A percentile compares a stretch with the other conserved stretches of the same genome.
These are phyloP conservation scores for Xerocomus potaroensis DNA, from an alignment of 768 basidiomycete species.

Conservation along the genomic window DNA sequence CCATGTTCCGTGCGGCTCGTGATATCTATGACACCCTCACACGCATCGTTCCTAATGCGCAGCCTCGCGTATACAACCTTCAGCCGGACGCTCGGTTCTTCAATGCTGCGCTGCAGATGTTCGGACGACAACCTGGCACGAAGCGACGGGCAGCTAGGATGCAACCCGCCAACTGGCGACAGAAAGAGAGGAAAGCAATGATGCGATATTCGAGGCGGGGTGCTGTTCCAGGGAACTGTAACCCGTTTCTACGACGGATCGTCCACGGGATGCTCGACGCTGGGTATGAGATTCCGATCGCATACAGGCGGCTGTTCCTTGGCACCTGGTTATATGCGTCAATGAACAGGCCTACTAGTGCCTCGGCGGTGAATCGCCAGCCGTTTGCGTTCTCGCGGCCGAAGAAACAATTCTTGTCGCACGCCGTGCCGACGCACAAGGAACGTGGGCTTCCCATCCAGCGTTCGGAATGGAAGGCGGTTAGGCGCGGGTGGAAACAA, in stretches of 20 bases:
- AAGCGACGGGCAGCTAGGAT: constrained; percentile 14
- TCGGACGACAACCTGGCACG: constrained; percentile 25
- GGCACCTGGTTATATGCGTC: constrained; percentile 29
- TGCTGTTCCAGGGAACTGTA: constrained; percentile 23
- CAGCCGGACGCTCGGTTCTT: constrained; percentile 63
- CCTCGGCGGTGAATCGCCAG: constrained; percentile 16
- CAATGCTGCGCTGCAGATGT: constrained; percentile 53
- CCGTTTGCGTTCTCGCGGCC: constrained; percentile 26
- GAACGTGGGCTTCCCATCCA: constrained; percentile 34
- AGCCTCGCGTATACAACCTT: constrained; percentile 34
- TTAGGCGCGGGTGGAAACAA: constrained; percentile 16
- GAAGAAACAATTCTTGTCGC: constrained; percentile 19
- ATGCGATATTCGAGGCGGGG: constrained; percentile 28
- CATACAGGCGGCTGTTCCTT: constrained; percentile 37
- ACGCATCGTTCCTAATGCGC: constrained; percentile 20
- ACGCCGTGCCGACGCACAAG: constrained; percentile 27
- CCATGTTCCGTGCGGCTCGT: constrained; percentile 33
- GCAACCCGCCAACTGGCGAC: constrained; percentile 27
- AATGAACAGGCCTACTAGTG: constrained; percentile 12
- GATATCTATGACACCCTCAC: constrained; percentile 24
- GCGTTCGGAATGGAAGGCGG: constrained; percentile 23
- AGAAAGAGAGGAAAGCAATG: constrained; percentile 26
- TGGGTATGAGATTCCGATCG: constrained; percentile 39
- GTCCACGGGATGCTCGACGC: constrained; percentile 36
- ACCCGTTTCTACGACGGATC: constrained; percentile 35